Evolutionary conservation across 148 eudicot species (phyloP).

Genomic region (Pouteria glomerata): DNA sequence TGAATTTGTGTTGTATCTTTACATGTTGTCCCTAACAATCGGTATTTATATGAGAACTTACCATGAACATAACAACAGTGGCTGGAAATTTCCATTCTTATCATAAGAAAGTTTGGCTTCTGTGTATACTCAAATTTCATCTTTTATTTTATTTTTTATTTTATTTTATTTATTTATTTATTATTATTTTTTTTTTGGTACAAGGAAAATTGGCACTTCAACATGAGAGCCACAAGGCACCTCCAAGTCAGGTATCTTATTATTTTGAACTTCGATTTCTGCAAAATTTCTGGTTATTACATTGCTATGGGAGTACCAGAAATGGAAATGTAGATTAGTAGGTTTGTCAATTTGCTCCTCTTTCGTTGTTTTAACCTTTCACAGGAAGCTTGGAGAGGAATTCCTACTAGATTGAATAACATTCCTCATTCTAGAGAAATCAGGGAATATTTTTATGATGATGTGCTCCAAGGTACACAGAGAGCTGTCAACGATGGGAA

Average conservation of each 20-base stretch:
- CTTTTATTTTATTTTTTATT: too few species aligned
- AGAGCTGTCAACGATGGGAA: conserved; percentile 77
- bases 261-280: neutral
- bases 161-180: too few species aligned
- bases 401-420: conserved; percentile 92
- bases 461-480: conserved; percentile 81
- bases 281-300: neutral
- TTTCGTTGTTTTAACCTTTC: conserved; percentile 28
- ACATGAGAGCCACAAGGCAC: conserved; percentile 25
- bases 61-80: neutral
- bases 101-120: neutral
- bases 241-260: conserved; percentile 42
- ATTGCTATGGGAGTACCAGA: neutral
- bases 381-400: conserved; percentile 88
- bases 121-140: neutral
- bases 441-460: conserved; percentile 86
- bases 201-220: conserved; percentile 42
- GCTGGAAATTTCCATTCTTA: neutral
- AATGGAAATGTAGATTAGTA: neutral
- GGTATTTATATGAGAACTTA: neutral
- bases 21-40: neutral
- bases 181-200: conserved; percentile 1
- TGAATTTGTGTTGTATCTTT: neutral
- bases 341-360: neutral
- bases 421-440: conserved; percentile 98